Percentiles rank a stretch among this genome's conserved stretches.
phyloP scores from a whole-genome alignment of 2,329 filamentous ascomycete genomes.

The Fusarium tricinctum region DNA sequence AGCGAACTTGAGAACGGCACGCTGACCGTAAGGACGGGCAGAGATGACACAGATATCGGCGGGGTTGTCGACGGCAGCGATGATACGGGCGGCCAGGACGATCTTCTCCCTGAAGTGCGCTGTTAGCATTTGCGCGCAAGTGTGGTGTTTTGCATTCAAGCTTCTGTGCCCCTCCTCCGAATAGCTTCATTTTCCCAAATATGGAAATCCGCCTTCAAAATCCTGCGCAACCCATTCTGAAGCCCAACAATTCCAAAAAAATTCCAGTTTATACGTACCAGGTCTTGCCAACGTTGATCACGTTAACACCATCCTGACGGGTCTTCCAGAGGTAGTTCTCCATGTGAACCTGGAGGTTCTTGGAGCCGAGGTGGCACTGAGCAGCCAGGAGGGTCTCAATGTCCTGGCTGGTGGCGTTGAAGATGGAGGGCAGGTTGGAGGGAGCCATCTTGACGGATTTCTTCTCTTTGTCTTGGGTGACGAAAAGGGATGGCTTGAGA shows the following conservation, averaged over 20 bases:
- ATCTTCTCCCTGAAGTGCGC: constrained; percentile 89
- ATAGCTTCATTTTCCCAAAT: constrained; percentile 28
- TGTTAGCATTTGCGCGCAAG: constrained; percentile 37
- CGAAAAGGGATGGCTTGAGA: constrained; percentile 47
- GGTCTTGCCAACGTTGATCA: constrained; percentile 99
- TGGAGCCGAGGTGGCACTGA: constrained; percentile 95
- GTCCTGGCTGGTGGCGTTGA: constrained; percentile 98
- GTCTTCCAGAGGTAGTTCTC: constrained; percentile 99
- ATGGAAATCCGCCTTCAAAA: background rate
- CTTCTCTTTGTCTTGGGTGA: constrained; percentile 50
- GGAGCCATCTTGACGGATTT: constrained; percentile 86
- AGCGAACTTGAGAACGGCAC: constrained; percentile 99
- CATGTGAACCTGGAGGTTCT: constrained; percentile 99
- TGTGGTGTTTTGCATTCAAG: constrained; percentile 41
- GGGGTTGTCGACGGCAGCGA: constrained; percentile 99
- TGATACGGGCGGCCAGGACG: constrained; percentile 97
- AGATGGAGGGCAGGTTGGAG: constrained; percentile 91
- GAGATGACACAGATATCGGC: constrained; percentile 99
- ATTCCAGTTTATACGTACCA: constrained; percentile 73
- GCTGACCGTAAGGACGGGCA: constrained; percentile 99
- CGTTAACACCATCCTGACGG: constrained; percentile 96
- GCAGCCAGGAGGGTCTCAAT: constrained; percentile 99
- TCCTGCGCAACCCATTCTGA: background rate
- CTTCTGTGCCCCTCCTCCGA: constrained; percentile 37
- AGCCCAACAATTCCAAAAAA: constrained; percentile 8